phyloP scores from a whole-genome alignment of 1,284 basidiomycete genomes.

The Cystobasidium pallidum region DNA sequence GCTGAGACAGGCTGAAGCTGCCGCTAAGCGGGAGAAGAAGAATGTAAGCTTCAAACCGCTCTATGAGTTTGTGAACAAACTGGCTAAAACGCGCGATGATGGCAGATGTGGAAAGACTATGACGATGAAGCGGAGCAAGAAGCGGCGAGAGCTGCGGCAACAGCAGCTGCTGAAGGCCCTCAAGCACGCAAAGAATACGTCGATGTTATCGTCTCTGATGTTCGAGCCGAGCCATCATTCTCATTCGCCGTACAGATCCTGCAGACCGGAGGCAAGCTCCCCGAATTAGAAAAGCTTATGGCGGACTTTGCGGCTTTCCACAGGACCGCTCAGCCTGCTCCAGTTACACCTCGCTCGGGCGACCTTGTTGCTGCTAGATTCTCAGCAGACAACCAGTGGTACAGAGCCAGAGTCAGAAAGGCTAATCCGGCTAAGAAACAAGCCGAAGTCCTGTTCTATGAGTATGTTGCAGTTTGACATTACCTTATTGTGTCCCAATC shows the following conservation, averaged over 20 bases:
- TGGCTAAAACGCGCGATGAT: slow-evolving; percentile 1
- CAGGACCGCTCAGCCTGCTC: slow-evolving; percentile 61
- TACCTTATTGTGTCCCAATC: no score
- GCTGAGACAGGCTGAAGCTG: slow-evolving; percentile 76
- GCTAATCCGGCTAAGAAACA: slow-evolving; percentile 76
- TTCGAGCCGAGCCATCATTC: slow-evolving; percentile 72
- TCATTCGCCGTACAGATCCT: slow-evolving; percentile 89
- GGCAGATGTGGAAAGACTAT: slow-evolving; percentile 78
- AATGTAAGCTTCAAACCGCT: slow-evolving; percentile 63
- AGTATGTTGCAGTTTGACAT: slow-evolving; percentile 45
- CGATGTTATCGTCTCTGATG: slow-evolving; percentile 88
- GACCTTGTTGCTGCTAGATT: slow-evolving; percentile 80
- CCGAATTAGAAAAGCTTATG: slow-evolving; percentile 90
- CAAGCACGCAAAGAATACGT: slow-evolving; percentile 76
- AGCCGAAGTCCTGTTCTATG: slow-evolving; percentile 66
- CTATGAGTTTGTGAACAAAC: background rate
- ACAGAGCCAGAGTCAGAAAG: slow-evolving; percentile 83
- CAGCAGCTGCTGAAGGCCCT: slow-evolving; percentile 56
- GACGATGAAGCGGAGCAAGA: slow-evolving; percentile 68
- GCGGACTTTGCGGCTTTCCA: slow-evolving; percentile 85
- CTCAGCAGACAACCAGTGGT: slow-evolving; percentile 66
- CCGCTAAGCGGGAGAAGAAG: slow-evolving; percentile 63
- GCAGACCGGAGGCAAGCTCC: slow-evolving; percentile 82
- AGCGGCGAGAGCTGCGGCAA: slow-evolving; percentile 58
- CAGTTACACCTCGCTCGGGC: slow-evolving; percentile 60